Evolutionary conservation across 192 early-diverging fungal species (phyloP).

Genomic region (Coemansia sp.): DNA sequence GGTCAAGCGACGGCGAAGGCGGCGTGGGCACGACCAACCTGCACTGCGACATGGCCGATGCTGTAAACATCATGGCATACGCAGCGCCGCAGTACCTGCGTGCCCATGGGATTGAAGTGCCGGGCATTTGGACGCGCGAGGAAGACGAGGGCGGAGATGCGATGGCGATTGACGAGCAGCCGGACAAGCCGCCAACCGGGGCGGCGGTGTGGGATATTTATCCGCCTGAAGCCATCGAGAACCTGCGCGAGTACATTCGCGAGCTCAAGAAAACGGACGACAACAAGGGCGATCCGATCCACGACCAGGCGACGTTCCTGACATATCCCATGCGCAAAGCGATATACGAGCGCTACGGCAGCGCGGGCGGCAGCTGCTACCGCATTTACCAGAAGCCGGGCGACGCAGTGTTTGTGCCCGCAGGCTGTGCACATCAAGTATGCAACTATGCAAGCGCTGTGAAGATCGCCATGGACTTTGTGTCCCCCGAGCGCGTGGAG

Average conservation of each 20-base stretch:
- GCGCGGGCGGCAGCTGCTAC: conserved; percentile 41
- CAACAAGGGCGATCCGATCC: conserved; percentile 53
- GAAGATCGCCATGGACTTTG: conserved; percentile 72
- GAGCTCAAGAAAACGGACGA: conserved; percentile 3
- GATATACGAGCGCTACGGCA: conserved; percentile 37
- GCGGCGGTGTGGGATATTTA: conserved; percentile 65
- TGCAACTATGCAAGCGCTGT: conserved; percentile 64
- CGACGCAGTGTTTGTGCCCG: conserved; percentile 76
- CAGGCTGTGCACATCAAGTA: conserved; percentile 75
- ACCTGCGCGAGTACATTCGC: conserved; percentile 43
- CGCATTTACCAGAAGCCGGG: conserved; percentile 66
- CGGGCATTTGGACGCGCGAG: conserved; percentile 11
- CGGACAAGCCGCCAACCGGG: background rate
- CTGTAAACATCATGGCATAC: conserved; percentile 75
- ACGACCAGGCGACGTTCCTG: conserved; percentile 68
- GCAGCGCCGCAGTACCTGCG: conserved; percentile 15
- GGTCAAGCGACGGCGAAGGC: conserved; percentile 51
- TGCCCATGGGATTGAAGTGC: conserved; percentile 4
- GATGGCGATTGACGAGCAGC: background rate
- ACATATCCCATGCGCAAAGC: conserved; percentile 35
- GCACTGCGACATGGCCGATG: conserved; percentile 78
- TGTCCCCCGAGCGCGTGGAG: conserved; percentile 60
- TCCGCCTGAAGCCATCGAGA: conserved; percentile 27
- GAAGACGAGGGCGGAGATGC: background rate
- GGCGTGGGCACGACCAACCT: conserved; percentile 70